These are phyloP conservation scores for Collybiopsis luxurians DNA, from an alignment of 768 basidiomycete genomes.

Conservation along the genomic window DNA sequence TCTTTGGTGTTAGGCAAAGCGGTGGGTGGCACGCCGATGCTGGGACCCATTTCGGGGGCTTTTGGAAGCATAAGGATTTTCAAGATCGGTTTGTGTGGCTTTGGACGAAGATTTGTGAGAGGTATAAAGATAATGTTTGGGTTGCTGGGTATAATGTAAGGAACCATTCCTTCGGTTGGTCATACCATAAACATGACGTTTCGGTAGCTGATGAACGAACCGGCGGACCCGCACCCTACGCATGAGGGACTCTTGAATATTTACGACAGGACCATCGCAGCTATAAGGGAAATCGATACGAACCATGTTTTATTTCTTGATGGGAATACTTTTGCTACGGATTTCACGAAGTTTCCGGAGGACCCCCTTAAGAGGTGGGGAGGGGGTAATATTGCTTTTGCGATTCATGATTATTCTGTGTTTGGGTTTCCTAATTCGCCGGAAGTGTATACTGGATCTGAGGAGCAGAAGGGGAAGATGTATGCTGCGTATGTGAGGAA, in stretches of 20 bases:
- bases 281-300: constrained; percentile 50
- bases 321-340: constrained; percentile 59
- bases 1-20: constrained; percentile 49
- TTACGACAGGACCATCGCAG: constrained; percentile 49
- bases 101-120: constrained; percentile 53
- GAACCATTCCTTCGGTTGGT: background rate
- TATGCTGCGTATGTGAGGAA: constrained; percentile 45
- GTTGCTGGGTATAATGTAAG: constrained; percentile 59
- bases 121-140: constrained; percentile 56
- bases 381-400: constrained; percentile 49
- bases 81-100: constrained; percentile 56
- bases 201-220: constrained; percentile 51
- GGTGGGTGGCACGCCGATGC: constrained; percentile 57
- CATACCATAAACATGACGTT: constrained; percentile 18
- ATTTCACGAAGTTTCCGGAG: constrained; percentile 48
- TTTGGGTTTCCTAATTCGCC: constrained; percentile 51
- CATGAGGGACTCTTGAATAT: constrained; percentile 43
- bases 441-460: constrained; percentile 38
- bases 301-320: constrained; percentile 59
- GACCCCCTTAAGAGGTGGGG: constrained; percentile 34
- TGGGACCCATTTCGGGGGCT: constrained; percentile 43
- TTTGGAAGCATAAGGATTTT: constrained; percentile 63
- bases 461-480: constrained; percentile 35
- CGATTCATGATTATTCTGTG: constrained; percentile 54
- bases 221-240: constrained; percentile 41